Percentiles rank a stretch among this genome's conserved stretches.
These are phyloP conservation scores for Annulohypoxylon stygium DNA, from an alignment of 495 filamentous ascomycete species.

Conservation along the genomic window DNA sequence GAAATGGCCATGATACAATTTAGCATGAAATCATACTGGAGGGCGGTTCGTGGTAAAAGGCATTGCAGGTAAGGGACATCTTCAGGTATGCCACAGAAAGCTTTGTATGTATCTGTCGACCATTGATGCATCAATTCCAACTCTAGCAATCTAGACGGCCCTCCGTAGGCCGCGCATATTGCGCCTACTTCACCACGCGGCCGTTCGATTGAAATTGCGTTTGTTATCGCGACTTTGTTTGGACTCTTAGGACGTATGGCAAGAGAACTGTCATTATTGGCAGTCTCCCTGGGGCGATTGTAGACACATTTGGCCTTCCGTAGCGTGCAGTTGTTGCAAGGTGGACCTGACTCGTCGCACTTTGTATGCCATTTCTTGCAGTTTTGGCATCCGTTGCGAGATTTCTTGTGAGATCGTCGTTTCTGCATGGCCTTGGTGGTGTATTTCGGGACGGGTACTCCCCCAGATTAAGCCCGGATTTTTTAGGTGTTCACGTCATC, in stretches of 20 bases:
- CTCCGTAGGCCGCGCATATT: slow-evolving; percentile 43
- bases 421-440: slow-evolving; percentile 47
- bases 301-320: slow-evolving; percentile 51
- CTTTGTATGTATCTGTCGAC: slow-evolving; percentile 52
- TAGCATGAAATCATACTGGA: slow-evolving; percentile 51
- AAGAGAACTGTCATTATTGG: slow-evolving; percentile 10
- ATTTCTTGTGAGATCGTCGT: slow-evolving; percentile 55
- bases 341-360: slow-evolving; percentile 55
- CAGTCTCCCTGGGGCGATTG: slow-evolving; percentile 36
- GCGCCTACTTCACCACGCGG: slow-evolving; percentile 35
- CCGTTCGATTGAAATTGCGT: slow-evolving; percentile 15
- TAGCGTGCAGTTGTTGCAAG: slow-evolving; percentile 54
- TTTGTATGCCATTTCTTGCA: slow-evolving; percentile 58
- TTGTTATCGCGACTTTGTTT: not conserved
- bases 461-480: slow-evolving; percentile 1
- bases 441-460: not conserved
- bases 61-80: slow-evolving; percentile 49
- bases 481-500: slow-evolving; percentile 11
- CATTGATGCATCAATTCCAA: slow-evolving; percentile 56
- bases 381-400: slow-evolving; percentile 54
- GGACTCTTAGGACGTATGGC: slow-evolving; percentile 21
- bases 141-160: slow-evolving; percentile 47
- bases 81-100: slow-evolving; percentile 50
- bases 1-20: slow-evolving; percentile 53
- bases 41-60: slow-evolving; percentile 45